These are phyloP conservation scores for Dendrobium officinale DNA, from an alignment of 106 monocot genomes.

Conservation along the genomic window DNA sequence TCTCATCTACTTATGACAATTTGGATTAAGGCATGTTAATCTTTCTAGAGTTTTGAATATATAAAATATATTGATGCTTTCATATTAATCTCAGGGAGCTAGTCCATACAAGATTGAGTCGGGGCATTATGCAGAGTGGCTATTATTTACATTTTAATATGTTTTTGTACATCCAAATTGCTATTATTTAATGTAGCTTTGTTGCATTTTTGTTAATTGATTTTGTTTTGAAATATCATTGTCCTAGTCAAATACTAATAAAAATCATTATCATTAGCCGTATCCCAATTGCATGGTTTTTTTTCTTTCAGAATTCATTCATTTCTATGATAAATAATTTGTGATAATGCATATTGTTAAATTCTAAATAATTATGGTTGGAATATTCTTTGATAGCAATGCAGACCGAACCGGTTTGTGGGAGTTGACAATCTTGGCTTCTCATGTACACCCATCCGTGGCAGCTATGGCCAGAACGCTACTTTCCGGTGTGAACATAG, in stretches of 20 bases:
- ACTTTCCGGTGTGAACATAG: conserved; percentile 69
- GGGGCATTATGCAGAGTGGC: too few species aligned
- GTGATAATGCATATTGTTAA: neutral
- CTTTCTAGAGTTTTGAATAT: too few species aligned
- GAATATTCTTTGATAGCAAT: conserved; percentile 33
- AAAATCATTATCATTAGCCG: neutral
- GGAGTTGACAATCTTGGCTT: conserved; percentile 71
- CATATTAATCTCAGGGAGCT: too few species aligned
- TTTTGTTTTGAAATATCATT: neutral
- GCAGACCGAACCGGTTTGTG: conserved; percentile 78
- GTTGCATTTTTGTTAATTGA: neutral
- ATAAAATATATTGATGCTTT: too few species aligned
- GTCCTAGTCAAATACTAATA: neutral
- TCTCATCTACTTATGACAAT: too few species aligned
- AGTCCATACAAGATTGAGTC: too few species aligned
- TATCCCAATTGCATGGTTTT: neutral
- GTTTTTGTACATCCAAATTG: too few species aligned
- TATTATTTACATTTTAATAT: too few species aligned
- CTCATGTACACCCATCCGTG: conserved; percentile 55
- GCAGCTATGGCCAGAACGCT: conserved; percentile 88
- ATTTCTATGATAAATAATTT: neutral
- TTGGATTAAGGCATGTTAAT: too few species aligned
- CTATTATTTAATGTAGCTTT: too few species aligned
- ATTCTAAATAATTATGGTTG: neutral
- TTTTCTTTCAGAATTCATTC: neutral